Conservation (phyloP, 2,329 filamentous ascomycete species). For the Aureobasidium subglaciale region DNA sequence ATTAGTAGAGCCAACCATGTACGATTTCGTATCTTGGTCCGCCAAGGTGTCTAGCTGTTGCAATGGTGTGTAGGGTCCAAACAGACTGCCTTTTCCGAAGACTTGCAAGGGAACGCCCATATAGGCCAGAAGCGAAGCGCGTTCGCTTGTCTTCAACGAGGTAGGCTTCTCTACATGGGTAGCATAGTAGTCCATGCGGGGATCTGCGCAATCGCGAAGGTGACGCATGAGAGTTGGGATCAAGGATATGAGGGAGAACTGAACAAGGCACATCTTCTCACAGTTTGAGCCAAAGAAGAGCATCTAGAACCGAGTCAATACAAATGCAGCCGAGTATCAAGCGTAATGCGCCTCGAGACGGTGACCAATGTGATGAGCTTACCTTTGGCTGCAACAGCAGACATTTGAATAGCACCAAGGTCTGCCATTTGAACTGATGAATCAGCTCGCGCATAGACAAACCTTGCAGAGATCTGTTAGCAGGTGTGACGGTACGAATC, state of each 20-base stretch:
- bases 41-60: conserved; percentile 93
- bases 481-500: not conserved
- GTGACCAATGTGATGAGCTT: conserved; percentile 17
- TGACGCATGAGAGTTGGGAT: conserved; percentile 88
- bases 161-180: conserved; percentile 68
- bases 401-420: conserved; percentile 87
- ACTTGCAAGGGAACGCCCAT: conserved; percentile 94
- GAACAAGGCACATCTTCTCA: conserved; percentile 94
- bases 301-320: conserved; percentile 56
- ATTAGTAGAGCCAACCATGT: conserved; percentile 95
- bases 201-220: conserved; percentile 91
- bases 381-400: conserved; percentile 93
- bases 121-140: conserved; percentile 80
- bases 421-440: conserved; percentile 91
- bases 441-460: conserved; percentile 82
- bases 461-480: conserved; percentile 32
- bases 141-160: conserved; percentile 83
- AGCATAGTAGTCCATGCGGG: conserved; percentile 80
- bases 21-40: conserved; percentile 91
- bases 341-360: no score
- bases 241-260: conserved; percentile 91
- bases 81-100: conserved; percentile 91
- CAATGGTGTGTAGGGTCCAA: conserved; percentile 91
- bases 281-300: conserved; percentile 97
- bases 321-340: no score